These are phyloP conservation scores for Nakataea oryzae DNA, from an alignment of 2,329 filamentous ascomycete species.

Conservation along the genomic window DNA sequence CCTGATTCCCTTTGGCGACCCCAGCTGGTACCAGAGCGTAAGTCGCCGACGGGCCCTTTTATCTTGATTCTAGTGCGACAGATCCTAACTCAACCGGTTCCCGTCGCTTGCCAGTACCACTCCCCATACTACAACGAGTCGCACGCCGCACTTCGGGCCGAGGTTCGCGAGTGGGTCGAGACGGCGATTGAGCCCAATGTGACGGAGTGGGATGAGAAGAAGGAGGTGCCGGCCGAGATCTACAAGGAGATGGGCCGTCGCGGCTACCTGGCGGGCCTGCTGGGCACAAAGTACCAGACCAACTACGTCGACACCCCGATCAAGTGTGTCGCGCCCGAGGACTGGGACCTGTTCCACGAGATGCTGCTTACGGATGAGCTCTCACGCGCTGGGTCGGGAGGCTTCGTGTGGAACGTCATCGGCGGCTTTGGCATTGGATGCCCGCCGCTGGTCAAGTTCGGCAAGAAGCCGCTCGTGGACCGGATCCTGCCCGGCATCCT, in stretches of 20 bases:
- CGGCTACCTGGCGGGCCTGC: constrained; percentile 84
- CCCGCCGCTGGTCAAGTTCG: constrained; percentile 86
- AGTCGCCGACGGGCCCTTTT: constrained; percentile 22
- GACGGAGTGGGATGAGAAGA: constrained; percentile 93
- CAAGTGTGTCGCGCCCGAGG: constrained; percentile 69
- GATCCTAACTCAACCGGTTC: not conserved
- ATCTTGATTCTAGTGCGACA: not conserved
- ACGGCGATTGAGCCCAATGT: constrained; percentile 82
- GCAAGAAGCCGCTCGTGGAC: constrained; percentile 73
- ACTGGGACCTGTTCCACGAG: constrained; percentile 99
- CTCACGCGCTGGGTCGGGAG: constrained; percentile 77
- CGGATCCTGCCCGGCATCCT: constrained; percentile 83
- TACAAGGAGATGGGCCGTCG: constrained; percentile 94
- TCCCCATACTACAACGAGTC: constrained; percentile 95
- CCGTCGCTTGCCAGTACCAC: constrained; percentile 58
- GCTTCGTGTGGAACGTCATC: constrained; percentile 93
- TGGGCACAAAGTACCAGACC: constrained; percentile 73
- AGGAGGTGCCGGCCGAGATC: constrained; percentile 75
- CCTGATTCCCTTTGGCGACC: constrained; percentile 84
- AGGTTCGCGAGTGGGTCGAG: constrained; percentile 89
- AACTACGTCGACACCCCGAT: constrained; percentile 63
- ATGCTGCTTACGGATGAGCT: constrained; percentile 91
- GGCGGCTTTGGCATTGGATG: constrained; percentile 95
- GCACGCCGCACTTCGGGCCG: constrained; percentile 80
- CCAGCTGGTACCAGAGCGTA: constrained; percentile 89